Percentiles rank a stretch among this genome's conserved stretches.
Conservation (phyloP, 139 green algal species). For the Bryopsis sp. region DNA sequence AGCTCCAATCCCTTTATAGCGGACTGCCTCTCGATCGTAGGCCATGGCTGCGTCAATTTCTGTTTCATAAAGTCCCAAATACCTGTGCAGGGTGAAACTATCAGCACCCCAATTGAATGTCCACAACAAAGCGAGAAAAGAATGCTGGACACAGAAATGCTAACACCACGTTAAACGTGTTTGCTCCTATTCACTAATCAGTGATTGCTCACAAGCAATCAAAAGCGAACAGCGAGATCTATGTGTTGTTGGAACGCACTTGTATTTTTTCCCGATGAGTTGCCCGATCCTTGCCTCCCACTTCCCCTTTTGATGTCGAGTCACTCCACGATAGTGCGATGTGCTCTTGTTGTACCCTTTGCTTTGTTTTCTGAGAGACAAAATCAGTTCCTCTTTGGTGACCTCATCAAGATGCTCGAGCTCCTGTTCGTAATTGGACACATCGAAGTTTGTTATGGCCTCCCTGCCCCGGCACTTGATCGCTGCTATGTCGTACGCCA, state of each 20-base stretch:
- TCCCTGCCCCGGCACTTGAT: constrained; percentile 48
- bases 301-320: constrained; percentile 62
- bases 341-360: constrained; percentile 43
- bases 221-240: too few relatives aligned
- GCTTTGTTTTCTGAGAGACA: constrained; percentile 54
- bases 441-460: constrained; percentile 55
- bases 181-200: too few relatives aligned
- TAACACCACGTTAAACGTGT: too few relatives aligned
- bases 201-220: too few relatives aligned
- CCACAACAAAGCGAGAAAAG: background rate
- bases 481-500: constrained; percentile 55
- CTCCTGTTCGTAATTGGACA: constrained; percentile 50
- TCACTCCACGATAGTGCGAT: constrained; percentile 57
- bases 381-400: constrained; percentile 55
- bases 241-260: constrained; percentile 25
- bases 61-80: constrained; percentile 57
- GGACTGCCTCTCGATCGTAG: constrained; percentile 56
- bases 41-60: constrained; percentile 60
- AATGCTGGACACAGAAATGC: background rate
- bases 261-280: constrained; percentile 45
- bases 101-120: too few relatives aligned
- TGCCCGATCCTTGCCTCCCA: constrained; percentile 63
- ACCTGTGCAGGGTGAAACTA: too few relatives aligned
- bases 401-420: constrained; percentile 38
- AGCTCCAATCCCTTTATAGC: constrained; percentile 43